Conservation (phyloP, 805 yeast genomes). For the Teunomyces funiuensis region DNA sequence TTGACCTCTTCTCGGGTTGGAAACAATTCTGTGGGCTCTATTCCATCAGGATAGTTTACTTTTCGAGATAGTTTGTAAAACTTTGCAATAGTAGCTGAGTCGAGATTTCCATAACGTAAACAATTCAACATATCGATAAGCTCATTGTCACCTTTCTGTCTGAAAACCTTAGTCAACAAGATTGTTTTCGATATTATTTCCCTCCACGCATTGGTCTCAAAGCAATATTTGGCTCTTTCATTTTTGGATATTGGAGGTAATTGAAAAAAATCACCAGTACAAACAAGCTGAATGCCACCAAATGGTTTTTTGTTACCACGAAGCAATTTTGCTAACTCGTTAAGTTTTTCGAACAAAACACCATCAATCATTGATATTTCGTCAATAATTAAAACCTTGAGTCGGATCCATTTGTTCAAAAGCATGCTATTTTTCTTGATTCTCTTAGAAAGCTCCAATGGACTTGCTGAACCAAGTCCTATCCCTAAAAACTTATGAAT, state of each 20-base stretch:
- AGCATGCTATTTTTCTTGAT: slow-evolving; percentile 48
- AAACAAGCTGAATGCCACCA: slow-evolving; percentile 88
- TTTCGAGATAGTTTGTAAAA: slow-evolving; percentile 59
- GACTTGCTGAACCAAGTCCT: slow-evolving; percentile 68
- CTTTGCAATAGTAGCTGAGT: slow-evolving; percentile 44
- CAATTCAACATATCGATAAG: slow-evolving; percentile 79
- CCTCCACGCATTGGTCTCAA: slow-evolving; percentile 73
- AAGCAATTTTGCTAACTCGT: slow-evolving; percentile 60
- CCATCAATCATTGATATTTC: slow-evolving; percentile 96
- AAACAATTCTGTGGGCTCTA: slow-evolving; percentile 84
- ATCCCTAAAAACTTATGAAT: slow-evolving; percentile 83
- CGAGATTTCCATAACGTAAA: slow-evolving; percentile 70
- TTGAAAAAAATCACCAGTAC: slow-evolving; percentile 96
- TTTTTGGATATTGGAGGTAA: slow-evolving; percentile 77
- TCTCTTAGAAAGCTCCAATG: slow-evolving; percentile 43
- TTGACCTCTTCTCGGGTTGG: slow-evolving; percentile 88
- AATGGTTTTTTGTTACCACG: slow-evolving; percentile 63
- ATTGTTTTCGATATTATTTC: slow-evolving; percentile 62
- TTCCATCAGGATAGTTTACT: slow-evolving; percentile 65
- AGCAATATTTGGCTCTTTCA: slow-evolving; percentile 55
- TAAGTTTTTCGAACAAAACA: slow-evolving; percentile 68
- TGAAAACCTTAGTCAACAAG: slow-evolving; percentile 73
- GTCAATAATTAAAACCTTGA: slow-evolving; percentile 78
- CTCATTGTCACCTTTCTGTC: slow-evolving; percentile 79
- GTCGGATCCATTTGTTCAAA: slow-evolving; percentile 59